Evolutionary conservation across 2,329 filamentous ascomycete species (phyloP).

Genomic region (Hypomyces rosellus): DNA sequence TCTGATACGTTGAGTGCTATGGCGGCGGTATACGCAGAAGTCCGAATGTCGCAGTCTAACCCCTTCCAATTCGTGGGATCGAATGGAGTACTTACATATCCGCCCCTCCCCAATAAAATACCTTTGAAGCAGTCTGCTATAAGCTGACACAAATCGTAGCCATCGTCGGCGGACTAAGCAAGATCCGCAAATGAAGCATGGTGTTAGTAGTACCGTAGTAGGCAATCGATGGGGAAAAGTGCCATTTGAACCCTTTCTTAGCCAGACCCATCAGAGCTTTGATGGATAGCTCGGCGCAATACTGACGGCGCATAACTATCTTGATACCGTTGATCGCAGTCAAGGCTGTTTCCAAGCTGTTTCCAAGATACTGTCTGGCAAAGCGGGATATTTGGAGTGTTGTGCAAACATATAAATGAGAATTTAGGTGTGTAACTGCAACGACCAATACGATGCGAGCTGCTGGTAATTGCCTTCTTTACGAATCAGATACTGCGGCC

Average conservation of each 20-base stretch:
- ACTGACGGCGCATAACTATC: not conserved
- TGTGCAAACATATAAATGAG: too few relatives aligned
- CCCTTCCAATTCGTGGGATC: not conserved
- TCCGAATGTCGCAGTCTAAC: not conserved
- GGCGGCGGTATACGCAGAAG: not conserved
- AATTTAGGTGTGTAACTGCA: too few relatives aligned
- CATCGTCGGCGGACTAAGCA: constrained; percentile 1
- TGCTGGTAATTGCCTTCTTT: too few relatives aligned
- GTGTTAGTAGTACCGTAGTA: constrained; percentile 5
- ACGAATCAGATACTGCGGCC: too few relatives aligned
- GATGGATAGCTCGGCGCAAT: not conserved
- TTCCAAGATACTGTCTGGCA: too few relatives aligned
- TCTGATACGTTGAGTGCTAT: not conserved
- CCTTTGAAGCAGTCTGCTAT: constrained; percentile 6
- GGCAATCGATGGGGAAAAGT: constrained; percentile 2
- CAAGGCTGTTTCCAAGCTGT: too few relatives aligned
- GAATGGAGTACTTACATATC: not conserved
- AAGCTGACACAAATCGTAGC: constrained; percentile 5
- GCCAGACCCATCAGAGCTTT: not conserved
- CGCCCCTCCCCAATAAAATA: not conserved
- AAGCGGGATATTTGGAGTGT: too few relatives aligned
- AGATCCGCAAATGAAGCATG: constrained; percentile 4
- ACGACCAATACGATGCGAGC: too few relatives aligned
- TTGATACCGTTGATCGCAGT: too few relatives aligned
- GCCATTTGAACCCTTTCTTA: not conserved